Conservation (phyloP, 129 eudicot genomes). For the Flaveria ramosissima region DNA sequence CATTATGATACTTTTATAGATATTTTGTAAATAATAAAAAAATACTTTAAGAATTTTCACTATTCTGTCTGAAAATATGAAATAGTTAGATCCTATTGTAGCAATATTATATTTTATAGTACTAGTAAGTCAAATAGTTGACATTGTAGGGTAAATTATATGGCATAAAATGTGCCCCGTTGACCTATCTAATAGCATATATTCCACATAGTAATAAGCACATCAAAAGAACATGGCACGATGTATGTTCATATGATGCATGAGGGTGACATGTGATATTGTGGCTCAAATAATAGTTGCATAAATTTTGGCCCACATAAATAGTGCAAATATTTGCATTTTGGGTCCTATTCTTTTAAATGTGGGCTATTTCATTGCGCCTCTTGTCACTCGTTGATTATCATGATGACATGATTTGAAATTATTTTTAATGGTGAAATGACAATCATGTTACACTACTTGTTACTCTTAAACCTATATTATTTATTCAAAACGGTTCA, state of each 20-base stretch:
- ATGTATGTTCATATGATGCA: conserved; percentile 35
- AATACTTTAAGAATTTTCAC: no score
- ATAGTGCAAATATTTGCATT: conserved; percentile 8
- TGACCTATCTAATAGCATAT: conserved; percentile 34
- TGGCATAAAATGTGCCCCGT: conserved; percentile 39
- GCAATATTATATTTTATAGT: background rate
- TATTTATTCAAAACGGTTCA: no score
- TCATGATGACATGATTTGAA: no score
- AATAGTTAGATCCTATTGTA: background rate
- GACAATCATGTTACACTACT: no score
- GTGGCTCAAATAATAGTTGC: conserved; percentile 37
- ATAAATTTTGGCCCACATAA: conserved; percentile 28
- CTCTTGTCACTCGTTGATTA: background rate
- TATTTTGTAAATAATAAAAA: no score
- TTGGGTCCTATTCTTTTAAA: conserved; percentile 18
- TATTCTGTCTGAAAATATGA: background rate
- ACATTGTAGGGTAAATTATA: conserved; percentile 24
- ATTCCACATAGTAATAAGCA: conserved; percentile 26
- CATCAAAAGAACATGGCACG: conserved; percentile 42
- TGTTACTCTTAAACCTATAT: no score
- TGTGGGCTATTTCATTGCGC: conserved; percentile 27
- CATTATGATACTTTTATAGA: no score
- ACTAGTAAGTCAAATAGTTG: conserved; percentile 16
- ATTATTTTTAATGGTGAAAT: no score
- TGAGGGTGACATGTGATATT: conserved; percentile 45